Evolutionary conservation across 148 eudicot species (phyloP).

Genomic region (Agrostemma githago): DNA sequence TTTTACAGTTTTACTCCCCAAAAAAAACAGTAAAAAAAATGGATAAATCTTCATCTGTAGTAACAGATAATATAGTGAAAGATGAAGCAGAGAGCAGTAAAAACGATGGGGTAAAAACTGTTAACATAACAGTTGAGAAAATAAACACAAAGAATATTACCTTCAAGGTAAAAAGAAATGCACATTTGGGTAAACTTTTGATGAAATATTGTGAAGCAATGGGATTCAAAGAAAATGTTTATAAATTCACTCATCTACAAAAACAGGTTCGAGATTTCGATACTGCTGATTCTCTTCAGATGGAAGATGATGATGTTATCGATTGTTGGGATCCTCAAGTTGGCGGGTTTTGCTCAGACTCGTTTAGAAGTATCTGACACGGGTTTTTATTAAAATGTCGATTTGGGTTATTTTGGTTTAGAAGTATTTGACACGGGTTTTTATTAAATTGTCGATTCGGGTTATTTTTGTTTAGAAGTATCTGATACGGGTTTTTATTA

Average conservation of each 20-base stretch:
- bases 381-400: too few species aligned
- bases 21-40: background rate
- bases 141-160: background rate
- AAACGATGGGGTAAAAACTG: background rate
- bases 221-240: background rate
- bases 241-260: background rate
- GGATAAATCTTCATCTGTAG: too few species aligned
- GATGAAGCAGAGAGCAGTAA: background rate
- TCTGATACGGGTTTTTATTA: too few species aligned
- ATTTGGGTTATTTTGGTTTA: too few species aligned
- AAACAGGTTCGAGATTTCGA: constrained; percentile 7
- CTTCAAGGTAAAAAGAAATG: background rate
- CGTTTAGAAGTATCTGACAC: too few species aligned
- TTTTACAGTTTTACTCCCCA: background rate
- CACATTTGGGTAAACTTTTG: constrained; percentile 5
- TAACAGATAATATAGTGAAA: too few species aligned
- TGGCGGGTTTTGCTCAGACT: too few species aligned
- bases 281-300: constrained; percentile 4
- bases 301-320: constrained; percentile 15
- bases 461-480: too few species aligned
- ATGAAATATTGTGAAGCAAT: background rate
- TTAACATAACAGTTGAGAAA: background rate
- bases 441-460: too few species aligned
- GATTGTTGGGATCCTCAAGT: constrained; percentile 3
- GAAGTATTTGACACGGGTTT: too few species aligned